phyloP scores from a whole-genome alignment of 2,329 filamentous ascomycete genomes.

The Chalara sp. region DNA sequence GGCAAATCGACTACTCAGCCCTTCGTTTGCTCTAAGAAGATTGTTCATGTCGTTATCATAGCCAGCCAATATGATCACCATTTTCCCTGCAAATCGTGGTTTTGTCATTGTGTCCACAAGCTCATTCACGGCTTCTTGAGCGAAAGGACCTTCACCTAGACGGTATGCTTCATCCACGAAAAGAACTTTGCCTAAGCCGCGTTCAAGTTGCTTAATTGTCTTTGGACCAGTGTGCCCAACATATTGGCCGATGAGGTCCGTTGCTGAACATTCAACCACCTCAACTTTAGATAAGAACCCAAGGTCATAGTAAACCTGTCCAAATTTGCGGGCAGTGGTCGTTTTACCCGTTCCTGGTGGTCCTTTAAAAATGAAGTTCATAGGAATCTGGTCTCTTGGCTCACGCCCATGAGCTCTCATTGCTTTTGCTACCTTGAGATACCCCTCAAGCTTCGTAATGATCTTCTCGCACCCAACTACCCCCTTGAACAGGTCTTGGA shows the following conservation, averaged over 20 bases:
- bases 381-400: constrained; percentile 43
- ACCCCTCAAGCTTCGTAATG: constrained; percentile 40
- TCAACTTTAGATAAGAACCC: constrained; percentile 55
- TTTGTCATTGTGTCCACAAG: constrained; percentile 45
- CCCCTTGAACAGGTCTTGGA: constrained; percentile 40
- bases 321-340: constrained; percentile 66
- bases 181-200: constrained; percentile 44
- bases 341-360: constrained; percentile 64
- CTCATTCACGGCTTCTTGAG: constrained; percentile 66
- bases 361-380: constrained; percentile 53
- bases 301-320: constrained; percentile 69
- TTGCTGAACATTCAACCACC: constrained; percentile 60
- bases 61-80: constrained; percentile 51
- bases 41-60: constrained; percentile 49
- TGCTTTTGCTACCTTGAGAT: constrained; percentile 36
- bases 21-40: constrained; percentile 44
- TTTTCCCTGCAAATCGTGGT: constrained; percentile 39
- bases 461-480: constrained; percentile 45
- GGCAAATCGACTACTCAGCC: constrained; percentile 47
- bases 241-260: constrained; percentile 62
- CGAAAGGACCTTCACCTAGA: constrained; percentile 41
- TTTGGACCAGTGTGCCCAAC: constrained; percentile 66
- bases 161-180: constrained; percentile 55
- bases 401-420: constrained; percentile 41
- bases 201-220: constrained; percentile 50